A percentile compares a stretch with the other conserved stretches of the same genome.
Conservation (phyloP, 768 basidiomycete species). For the Obba rivulosa region DNA sequence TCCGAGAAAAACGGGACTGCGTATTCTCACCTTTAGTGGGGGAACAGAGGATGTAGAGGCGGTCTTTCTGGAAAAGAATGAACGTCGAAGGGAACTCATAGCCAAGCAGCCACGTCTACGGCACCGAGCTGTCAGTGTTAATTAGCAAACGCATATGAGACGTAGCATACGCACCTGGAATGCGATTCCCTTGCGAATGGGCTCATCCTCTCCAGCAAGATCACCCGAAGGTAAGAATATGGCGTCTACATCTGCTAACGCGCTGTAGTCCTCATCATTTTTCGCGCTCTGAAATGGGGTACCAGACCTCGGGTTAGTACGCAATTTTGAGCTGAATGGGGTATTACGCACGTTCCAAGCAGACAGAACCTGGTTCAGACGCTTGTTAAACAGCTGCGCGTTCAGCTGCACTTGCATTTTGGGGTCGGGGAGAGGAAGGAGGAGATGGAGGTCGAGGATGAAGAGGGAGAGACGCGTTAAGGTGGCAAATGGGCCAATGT, state of each 20-base stretch:
- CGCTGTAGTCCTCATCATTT: conserved; percentile 65
- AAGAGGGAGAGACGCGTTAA: conserved; percentile 5
- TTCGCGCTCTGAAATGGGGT: conserved; percentile 45
- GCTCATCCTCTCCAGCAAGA: conserved; percentile 79
- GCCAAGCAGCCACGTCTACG: conserved; percentile 91
- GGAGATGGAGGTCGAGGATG: conserved; percentile 6
- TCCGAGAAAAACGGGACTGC: conserved; percentile 1
- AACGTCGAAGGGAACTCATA: conserved; percentile 97
- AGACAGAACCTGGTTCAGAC: conserved; percentile 25
- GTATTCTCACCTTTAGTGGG: conserved; percentile 70
- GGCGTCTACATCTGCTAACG: conserved; percentile 64
- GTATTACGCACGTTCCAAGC: conserved; percentile 29
- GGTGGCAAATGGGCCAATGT: conserved; percentile 1
- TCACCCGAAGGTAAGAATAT: conserved; percentile 73
- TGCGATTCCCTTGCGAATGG: conserved; percentile 86
- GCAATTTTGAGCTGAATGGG: not conserved
- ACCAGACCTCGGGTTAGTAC: not conserved
- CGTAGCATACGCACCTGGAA: conserved; percentile 63
- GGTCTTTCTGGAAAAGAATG: conserved; percentile 74
- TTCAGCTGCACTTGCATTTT: conserved; percentile 71
- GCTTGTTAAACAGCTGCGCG: conserved; percentile 27
- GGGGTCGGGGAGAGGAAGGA: conserved; percentile 14
- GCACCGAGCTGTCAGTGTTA: not conserved
- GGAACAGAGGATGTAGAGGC: conserved; percentile 77
- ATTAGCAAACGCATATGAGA: not conserved